Conservation (phyloP, 164 flowering plant species). For the Vitis amurensis region DNA sequence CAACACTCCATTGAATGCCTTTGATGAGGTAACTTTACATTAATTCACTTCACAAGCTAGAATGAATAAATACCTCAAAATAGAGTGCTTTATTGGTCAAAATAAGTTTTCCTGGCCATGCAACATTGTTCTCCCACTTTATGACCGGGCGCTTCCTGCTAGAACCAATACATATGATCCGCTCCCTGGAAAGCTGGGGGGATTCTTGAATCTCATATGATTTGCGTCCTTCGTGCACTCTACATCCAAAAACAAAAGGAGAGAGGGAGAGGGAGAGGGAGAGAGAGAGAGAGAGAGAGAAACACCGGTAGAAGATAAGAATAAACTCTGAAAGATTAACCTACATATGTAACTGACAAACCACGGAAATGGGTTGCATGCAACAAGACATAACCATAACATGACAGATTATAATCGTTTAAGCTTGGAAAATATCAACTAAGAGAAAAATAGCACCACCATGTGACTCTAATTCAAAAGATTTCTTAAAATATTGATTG, state of each 20-base stretch:
- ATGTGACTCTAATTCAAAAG: no score
- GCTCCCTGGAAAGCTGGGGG: conserved; percentile 42
- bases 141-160: conserved; percentile 82
- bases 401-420: no score
- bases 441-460: no score
- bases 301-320: not conserved
- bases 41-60: not conserved
- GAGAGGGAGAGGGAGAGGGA: not conserved
- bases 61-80: conserved; percentile 69
- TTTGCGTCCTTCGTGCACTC: conserved; percentile 80
- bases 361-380: not conserved
- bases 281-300: no score
- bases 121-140: conserved; percentile 89
- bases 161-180: conserved; percentile 72
- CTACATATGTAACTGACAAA: not conserved
- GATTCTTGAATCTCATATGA: conserved; percentile 51
- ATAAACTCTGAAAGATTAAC: not conserved
- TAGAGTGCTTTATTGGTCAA: conserved; percentile 85
- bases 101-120: conserved; percentile 93
- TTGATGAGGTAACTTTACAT: no score
- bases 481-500: no score
- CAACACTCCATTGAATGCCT: no score
- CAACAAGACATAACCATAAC: no score
- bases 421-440: no score
- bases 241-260: conserved; percentile 25